Base-by-base conservation (phyloP, 2,329 filamentous ascomycete species). In the Cladosporium sp. region DNA sequence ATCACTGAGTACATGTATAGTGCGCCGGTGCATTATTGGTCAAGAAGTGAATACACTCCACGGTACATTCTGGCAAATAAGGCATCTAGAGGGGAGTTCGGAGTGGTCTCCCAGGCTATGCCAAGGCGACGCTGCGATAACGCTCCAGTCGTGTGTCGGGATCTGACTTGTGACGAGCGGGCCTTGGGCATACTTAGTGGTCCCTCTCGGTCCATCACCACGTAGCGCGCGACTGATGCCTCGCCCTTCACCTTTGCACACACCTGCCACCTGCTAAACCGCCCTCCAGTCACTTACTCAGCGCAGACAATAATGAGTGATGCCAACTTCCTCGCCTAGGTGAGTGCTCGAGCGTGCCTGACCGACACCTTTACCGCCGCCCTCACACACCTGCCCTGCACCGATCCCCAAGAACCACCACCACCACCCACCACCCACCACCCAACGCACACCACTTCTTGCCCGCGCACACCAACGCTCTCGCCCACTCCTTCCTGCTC, bases 401-500 rank as follows among this genome's bases (percentile, higher is more conserved):
- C 30, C 30, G 30, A 34, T 34, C 30, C 30, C 30, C 30, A 34
- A 34, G 30, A 19, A 25, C 25, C 49, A 19, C 22, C 39, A 25
- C 25, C 49, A 19, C 22, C 39, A 49, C 45, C 15, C 45, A 49
- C 45, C 45, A 55, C 15, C 51, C 20, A 52, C 7, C 19, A 52
- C 7, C 19, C 51, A 42, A 22, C 8, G 19, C 28, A 19, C 50
- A 17, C 20, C 49, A 51, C 49, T 36, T 19, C 49, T 28, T 50
- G 25, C 28, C 17, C 17, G 15, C 17, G 9, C 39, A 36, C 36
- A 56, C 15, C 28, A 11, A 15, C 51, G 20, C 76, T 92, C 50
- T 86, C 95, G 34, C 80, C 97, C 25, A 71, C 88, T 47, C 89
- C 89, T 1, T 90, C 96, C 71, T 70, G 91, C 89, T 87, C 89